phyloP scores from a whole-genome alignment of 1,284 basidiomycete genomes.

The Sporisorium graminicola region DNA sequence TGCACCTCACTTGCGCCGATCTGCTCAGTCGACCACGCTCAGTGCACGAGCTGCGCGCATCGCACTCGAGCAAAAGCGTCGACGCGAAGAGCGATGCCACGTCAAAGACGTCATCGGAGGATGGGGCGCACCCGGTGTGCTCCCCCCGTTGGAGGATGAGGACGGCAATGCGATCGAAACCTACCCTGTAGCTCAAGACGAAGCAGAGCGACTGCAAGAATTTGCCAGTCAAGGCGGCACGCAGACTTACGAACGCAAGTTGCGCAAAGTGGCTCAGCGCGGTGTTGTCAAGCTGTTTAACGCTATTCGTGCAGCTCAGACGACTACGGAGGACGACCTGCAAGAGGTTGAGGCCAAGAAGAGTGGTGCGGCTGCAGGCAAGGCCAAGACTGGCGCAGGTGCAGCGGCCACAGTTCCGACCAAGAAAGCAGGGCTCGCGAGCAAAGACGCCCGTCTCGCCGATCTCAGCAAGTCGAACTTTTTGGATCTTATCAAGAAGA shows the following conservation, averaged over 20 bases:
- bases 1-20: constrained; percentile 62
- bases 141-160: constrained; percentile 43
- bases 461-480: constrained; percentile 68
- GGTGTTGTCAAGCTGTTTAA: constrained; percentile 70
- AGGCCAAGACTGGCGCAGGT: background rate
- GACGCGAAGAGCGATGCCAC: constrained; percentile 61
- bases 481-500: constrained; percentile 63
- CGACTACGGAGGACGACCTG: constrained; percentile 60
- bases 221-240: constrained; percentile 58
- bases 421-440: constrained; percentile 56
- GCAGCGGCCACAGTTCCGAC: background rate
- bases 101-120: constrained; percentile 67
- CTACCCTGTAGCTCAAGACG: constrained; percentile 16
- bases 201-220: constrained; percentile 28
- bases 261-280: constrained; percentile 67
- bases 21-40: constrained; percentile 57
- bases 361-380: constrained; percentile 5
- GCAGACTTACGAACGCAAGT: constrained; percentile 61
- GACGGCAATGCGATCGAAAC: constrained; percentile 51
- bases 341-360: constrained; percentile 48
- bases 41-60: constrained; percentile 64
- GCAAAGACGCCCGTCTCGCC: constrained; percentile 56
- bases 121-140: constrained; percentile 65
- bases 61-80: constrained; percentile 58
- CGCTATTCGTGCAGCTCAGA: constrained; percentile 67